Conservation (phyloP, 306 rosid species). For the Castanospermum australe region DNA sequence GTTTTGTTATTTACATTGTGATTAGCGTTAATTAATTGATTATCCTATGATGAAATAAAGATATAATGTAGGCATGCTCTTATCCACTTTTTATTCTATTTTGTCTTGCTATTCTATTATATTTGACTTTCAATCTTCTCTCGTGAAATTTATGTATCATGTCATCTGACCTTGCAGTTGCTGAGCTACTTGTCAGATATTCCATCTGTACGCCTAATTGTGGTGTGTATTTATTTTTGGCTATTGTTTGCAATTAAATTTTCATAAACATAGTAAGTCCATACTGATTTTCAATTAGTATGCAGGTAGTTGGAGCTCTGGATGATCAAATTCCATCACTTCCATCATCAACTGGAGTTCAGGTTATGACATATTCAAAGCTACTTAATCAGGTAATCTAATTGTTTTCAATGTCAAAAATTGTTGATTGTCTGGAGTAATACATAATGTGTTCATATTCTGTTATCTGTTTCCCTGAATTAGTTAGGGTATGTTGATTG, state of each 20-base stretch:
- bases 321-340: conserved; percentile 86
- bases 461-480: conserved; percentile 14
- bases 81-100: no score
- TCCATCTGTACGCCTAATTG: conserved; percentile 81
- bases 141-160: conserved; percentile 25
- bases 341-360: conserved; percentile 78
- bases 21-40: no score
- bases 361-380: conserved; percentile 73
- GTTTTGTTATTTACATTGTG: no score
- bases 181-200: conserved; percentile 85
- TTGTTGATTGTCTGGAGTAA: conserved; percentile 25
- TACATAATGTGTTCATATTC: not conserved
- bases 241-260: conserved; percentile 26
- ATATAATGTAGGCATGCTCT: not conserved
- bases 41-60: conserved; percentile 13
- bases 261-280: conserved; percentile 2
- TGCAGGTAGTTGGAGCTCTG: conserved; percentile 85
- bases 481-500: conserved; percentile 19
- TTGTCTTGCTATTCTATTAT: not conserved
- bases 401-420: conserved; percentile 25
- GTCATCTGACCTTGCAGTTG: conserved; percentile 64
- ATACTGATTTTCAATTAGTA: conserved; percentile 24
- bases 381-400: conserved; percentile 73
- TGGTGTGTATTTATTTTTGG: conserved; percentile 65
- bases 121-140: conserved; percentile 19